A percentile compares a stretch with the other conserved stretches of the same genome.
Evolutionary conservation across 805 yeast species (phyloP).

Genomic region (Hanseniaspora valbyensis): DNA sequence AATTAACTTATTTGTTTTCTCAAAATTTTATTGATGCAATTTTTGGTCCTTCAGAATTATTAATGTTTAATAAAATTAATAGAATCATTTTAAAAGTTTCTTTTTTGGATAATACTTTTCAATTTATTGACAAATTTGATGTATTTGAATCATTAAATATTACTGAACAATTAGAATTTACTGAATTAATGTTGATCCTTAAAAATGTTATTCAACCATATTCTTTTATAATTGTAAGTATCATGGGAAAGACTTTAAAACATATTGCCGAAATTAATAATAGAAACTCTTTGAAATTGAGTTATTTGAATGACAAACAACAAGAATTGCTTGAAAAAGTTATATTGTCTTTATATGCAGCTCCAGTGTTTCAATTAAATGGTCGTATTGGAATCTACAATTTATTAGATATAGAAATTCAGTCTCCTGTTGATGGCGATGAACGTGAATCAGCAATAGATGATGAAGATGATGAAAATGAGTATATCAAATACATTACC

Average conservation of each 20-base stretch:
- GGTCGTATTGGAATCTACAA: background rate
- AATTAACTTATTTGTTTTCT: constrained; percentile 59
- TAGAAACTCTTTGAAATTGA: background rate
- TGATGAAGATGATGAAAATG: constrained; percentile 11
- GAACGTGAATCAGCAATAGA: constrained; percentile 3
- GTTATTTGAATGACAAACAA: constrained; percentile 2
- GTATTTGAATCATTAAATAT: constrained; percentile 1
- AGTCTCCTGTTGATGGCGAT: background rate
- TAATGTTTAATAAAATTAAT: constrained; percentile 52
- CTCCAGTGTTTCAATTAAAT: background rate
- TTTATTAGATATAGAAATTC: background rate
- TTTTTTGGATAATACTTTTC: constrained; percentile 35
- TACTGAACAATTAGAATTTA: constrained; percentile 8
- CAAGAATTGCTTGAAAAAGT: constrained; percentile 8
- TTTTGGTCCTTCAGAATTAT: constrained; percentile 73
- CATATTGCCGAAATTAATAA: constrained; percentile 7
- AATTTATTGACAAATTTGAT: constrained; percentile 35
- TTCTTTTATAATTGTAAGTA: background rate
- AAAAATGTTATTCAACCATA: constrained; percentile 5
- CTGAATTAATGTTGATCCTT: constrained; percentile 5
- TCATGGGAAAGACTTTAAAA: background rate
- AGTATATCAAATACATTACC: background rate
- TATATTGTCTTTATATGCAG: constrained; percentile 1
- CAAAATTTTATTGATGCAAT: constrained; percentile 55
- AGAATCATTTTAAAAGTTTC: constrained; percentile 66